Evolutionary conservation across 176 grass and related monocot species (phyloP).

Genomic region (Pontederia paniculata): DNA sequence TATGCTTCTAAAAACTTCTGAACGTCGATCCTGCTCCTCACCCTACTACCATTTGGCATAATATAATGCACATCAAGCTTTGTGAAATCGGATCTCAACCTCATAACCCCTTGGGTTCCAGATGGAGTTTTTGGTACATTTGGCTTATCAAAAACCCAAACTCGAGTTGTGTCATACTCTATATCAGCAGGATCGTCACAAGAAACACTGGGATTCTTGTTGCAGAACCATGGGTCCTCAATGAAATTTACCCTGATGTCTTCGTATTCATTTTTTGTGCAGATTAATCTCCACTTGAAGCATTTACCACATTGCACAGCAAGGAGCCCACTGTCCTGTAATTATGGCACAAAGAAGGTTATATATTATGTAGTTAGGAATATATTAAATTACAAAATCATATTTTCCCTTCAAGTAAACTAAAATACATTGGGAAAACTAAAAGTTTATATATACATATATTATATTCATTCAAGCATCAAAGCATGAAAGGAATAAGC

Average conservation of each 20-base stretch:
- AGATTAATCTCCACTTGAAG: constrained; percentile 56
- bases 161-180: constrained; percentile 48
- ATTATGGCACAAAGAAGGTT: too few species aligned
- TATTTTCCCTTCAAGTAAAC: too few species aligned
- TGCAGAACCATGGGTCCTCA: constrained; percentile 72
- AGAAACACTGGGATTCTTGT: constrained; percentile 35
- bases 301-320: constrained; percentile 67
- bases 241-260: constrained; percentile 52
- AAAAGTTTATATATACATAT: too few species aligned
- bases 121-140: constrained; percentile 70
- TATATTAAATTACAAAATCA: too few species aligned
- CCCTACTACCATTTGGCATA: constrained; percentile 81
- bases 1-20: constrained; percentile 63
- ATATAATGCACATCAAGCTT: constrained; percentile 79
- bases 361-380: too few species aligned
- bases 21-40: constrained; percentile 42
- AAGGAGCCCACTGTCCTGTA: constrained; percentile 24
- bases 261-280: constrained; percentile 68
- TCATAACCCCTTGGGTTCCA: constrained; percentile 40
- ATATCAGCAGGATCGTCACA: constrained; percentile 59
- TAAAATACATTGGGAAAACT: too few species aligned
- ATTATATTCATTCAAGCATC: too few species aligned
- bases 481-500: too few species aligned
- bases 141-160: constrained; percentile 83
- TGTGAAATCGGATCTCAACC: constrained; percentile 57